A percentile compares a stretch with the other conserved stretches of the same genome.
phyloP scores from a whole-genome alignment of 805 yeast species.

The Pichia nanzhaoensis region DNA sequence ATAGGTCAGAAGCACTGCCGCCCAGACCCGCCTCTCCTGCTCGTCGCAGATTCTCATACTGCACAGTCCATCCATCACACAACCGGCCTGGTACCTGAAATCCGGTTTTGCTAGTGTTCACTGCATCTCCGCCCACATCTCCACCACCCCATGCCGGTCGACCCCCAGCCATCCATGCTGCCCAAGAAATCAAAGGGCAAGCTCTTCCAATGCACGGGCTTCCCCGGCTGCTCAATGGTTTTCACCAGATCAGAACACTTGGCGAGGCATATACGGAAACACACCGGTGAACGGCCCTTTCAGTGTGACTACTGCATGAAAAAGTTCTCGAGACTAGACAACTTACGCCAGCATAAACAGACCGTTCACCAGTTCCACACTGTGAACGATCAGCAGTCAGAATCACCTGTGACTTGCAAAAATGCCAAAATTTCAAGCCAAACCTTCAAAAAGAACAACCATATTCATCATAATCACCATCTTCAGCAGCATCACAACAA shows the following conservation, averaged over 20 bases:
- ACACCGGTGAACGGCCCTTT: constrained; percentile 92
- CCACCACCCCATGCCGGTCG: too few species aligned
- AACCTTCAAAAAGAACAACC: not conserved
- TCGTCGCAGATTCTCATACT: too few species aligned
- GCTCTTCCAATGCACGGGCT: constrained; percentile 80
- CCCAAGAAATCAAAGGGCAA: constrained; percentile 45
- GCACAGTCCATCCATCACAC: too few species aligned
- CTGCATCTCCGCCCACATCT: too few species aligned
- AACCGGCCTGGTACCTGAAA: too few species aligned
- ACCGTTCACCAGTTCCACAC: constrained; percentile 63
- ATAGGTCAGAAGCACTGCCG: too few species aligned
- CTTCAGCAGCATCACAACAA: not conserved
- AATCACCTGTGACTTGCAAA: too few species aligned
- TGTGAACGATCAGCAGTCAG: constrained; percentile 8
- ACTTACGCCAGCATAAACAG: constrained; percentile 84
- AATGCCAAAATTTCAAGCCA: not conserved
- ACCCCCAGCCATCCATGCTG: not conserved
- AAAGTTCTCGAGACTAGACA: constrained; percentile 77
- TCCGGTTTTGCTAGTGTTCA: too few species aligned
- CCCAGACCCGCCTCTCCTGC: too few species aligned
- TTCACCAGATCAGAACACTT: constrained; percentile 89
- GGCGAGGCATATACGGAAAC: constrained; percentile 87
- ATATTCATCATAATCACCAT: not conserved
- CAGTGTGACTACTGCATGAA: constrained; percentile 77
- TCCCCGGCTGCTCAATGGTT: constrained; percentile 79